Evolutionary conservation across 148 eudicot genomes (phyloP).

Genomic region (Vaccinium corymbosum): DNA sequence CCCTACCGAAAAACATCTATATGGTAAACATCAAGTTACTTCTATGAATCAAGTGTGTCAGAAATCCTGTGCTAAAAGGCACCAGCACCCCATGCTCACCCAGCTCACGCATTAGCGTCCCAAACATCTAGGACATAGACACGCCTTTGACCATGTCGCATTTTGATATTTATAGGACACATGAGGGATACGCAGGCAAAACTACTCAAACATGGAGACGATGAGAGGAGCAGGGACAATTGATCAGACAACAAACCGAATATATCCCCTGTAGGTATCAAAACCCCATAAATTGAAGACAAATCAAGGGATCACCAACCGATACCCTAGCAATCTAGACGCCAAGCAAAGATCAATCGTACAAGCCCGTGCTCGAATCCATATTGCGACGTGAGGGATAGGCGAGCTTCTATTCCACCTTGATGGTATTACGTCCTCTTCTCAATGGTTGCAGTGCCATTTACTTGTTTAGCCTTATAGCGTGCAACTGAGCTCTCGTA

Average conservation of each 20-base stretch:
- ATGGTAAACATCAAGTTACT: too few species aligned
- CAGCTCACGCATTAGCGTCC: neutral
- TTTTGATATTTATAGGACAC: too few species aligned
- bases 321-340: neutral
- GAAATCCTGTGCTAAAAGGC: too few species aligned
- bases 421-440: too few species aligned
- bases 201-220: too few species aligned
- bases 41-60: too few species aligned
- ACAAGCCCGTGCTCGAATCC: neutral
- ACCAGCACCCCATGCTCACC: too few species aligned
- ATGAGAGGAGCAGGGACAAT: too few species aligned
- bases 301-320: neutral
- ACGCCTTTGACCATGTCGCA: neutral
- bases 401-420: neutral
- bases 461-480: too few species aligned
- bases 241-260: neutral
- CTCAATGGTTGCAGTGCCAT: too few species aligned
- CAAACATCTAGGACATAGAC: neutral
- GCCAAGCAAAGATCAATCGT: neutral
- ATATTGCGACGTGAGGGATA: neutral
- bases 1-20: neutral
- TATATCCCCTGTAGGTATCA: neutral
- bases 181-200: too few species aligned
- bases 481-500: too few species aligned
- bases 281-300: neutral